A percentile compares a stretch with the other conserved stretches of the same genome.
phyloP scores from a whole-genome alignment of 257 asterid genomes.

The Forsythia viridissima region DNA sequence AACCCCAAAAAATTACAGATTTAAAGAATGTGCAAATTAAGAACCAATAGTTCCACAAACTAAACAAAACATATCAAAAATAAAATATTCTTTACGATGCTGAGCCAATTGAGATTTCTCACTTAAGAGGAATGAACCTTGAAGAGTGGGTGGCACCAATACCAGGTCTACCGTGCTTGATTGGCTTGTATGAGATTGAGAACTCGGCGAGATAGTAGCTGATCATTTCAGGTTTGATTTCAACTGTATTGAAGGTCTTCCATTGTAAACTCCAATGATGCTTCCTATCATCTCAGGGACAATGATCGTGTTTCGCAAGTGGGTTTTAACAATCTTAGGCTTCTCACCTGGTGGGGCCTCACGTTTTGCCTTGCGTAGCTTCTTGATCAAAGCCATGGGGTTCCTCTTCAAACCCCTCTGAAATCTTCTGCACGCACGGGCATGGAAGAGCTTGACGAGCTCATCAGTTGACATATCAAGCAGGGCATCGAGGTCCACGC shows the following conservation, averaged over 20 bases:
- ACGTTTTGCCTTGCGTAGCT: slow-evolving; percentile 70
- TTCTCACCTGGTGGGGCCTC: slow-evolving; percentile 86
- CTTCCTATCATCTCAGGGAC: slow-evolving; percentile 97
- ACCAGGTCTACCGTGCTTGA: slow-evolving; percentile 92
- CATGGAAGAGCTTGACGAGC: slow-evolving; percentile 73
- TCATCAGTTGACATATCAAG: slow-evolving; percentile 87
- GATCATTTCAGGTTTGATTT: slow-evolving; percentile 84
- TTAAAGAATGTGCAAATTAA: background rate
- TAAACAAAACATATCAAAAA: background rate
- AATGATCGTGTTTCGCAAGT: slow-evolving; percentile 74
- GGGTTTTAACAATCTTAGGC: slow-evolving; percentile 78
- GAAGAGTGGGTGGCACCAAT: slow-evolving; percentile 97
- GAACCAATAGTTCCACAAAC: background rate
- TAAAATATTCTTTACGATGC: background rate
- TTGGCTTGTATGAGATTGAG: slow-evolving; percentile 82
- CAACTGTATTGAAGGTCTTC: slow-evolving; percentile 78
- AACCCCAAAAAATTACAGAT: too few relatives aligned
- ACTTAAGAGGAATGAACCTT: slow-evolving; percentile 89
- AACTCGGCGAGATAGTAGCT: slow-evolving; percentile 86
- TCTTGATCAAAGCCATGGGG: slow-evolving; percentile 84
- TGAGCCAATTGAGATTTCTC: slow-evolving; percentile 18
- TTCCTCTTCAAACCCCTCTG: slow-evolving; percentile 85
- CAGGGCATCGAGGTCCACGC: slow-evolving; percentile 88
- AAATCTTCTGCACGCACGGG: slow-evolving; percentile 84
- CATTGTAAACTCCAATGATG: slow-evolving; percentile 78